These are phyloP conservation scores for Zymoseptoria passerinii DNA, from an alignment of 2,329 filamentous ascomycete genomes.

Conservation along the genomic window DNA sequence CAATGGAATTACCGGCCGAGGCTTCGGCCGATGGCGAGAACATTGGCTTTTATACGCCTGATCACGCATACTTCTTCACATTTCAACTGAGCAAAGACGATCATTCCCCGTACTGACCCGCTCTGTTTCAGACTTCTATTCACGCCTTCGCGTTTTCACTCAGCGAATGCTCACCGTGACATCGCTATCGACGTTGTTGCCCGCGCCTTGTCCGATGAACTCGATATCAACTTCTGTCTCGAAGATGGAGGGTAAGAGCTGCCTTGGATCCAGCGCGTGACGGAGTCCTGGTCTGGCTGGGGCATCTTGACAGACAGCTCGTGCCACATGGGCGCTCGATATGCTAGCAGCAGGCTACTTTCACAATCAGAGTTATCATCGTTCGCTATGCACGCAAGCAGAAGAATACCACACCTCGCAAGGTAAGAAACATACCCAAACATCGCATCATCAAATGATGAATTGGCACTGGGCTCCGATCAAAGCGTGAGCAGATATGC, in stretches of 20 bases:
- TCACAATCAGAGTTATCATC: too few species aligned
- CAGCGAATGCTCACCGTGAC: slow-evolving; percentile 16
- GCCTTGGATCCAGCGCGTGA: neutral
- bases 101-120: slow-evolving; percentile 8
- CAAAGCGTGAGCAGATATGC: slow-evolving; percentile 27
- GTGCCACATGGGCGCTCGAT: slow-evolving; percentile 4
- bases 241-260: neutral
- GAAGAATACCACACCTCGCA: neutral
- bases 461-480: slow-evolving; percentile 35
- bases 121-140: slow-evolving; percentile 10
- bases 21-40: slow-evolving; percentile 13
- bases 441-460: slow-evolving; percentile 23
- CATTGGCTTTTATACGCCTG: slow-evolving; percentile 11
- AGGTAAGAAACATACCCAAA: slow-evolving; percentile 6
- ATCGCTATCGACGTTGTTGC: slow-evolving; percentile 6
- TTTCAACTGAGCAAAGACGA: neutral
- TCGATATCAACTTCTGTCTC: neutral
- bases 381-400: too few species aligned
- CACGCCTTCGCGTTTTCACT: slow-evolving; percentile 20
- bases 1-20: slow-evolving; percentile 24
- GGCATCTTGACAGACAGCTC: slow-evolving; percentile 2
- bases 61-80: neutral
- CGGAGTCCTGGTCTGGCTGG: slow-evolving; percentile 9
- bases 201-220: slow-evolving; percentile 10
- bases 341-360: neutral